A percentile compares a stretch with the other conserved stretches of the same genome.
phyloP scores from a whole-genome alignment of 2,329 filamentous ascomycete species.

The Chrysoporthe deuterocubensis region DNA sequence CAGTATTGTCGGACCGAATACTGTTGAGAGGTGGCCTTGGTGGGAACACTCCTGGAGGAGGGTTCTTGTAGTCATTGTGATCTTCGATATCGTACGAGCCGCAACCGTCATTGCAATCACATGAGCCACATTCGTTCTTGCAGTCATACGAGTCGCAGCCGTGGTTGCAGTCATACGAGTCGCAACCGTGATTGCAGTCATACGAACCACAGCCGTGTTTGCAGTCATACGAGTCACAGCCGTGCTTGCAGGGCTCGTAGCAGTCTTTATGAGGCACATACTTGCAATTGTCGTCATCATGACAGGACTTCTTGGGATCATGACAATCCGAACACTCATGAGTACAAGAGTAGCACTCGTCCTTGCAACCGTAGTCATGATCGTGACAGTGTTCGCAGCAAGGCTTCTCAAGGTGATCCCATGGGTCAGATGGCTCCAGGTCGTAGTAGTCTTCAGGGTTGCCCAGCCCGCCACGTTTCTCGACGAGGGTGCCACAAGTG shows the following conservation, averaged over 20 bases:
- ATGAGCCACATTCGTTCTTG: background rate
- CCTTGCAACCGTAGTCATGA: constrained; percentile 2
- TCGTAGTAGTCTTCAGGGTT: constrained; percentile 2
- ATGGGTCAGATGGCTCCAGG: background rate
- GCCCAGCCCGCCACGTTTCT: constrained; percentile 12
- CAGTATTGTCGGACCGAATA: background rate
- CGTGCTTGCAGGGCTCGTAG: too few species aligned
- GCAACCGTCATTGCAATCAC: background rate
- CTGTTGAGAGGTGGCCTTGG: constrained; percentile 6
- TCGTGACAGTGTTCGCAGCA: background rate
- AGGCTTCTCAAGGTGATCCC: constrained; percentile 6
- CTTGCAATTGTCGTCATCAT: too few species aligned
- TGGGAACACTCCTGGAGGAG: constrained; percentile 19
- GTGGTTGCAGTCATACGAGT: background rate
- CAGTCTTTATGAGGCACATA: too few species aligned
- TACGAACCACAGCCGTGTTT: background rate
- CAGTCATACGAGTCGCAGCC: background rate
- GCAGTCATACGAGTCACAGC: background rate
- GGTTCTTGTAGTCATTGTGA: constrained; percentile 6
- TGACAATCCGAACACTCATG: background rate
- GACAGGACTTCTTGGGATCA: background rate
- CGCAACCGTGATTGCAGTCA: background rate
- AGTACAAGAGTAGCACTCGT: background rate
- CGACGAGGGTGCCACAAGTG: background rate
- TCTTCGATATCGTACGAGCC: background rate